A percentile compares a stretch with the other conserved stretches of the same genome.
phyloP scores from a whole-genome alignment of 768 basidiomycete species.

The Galerina sulciceps region DNA sequence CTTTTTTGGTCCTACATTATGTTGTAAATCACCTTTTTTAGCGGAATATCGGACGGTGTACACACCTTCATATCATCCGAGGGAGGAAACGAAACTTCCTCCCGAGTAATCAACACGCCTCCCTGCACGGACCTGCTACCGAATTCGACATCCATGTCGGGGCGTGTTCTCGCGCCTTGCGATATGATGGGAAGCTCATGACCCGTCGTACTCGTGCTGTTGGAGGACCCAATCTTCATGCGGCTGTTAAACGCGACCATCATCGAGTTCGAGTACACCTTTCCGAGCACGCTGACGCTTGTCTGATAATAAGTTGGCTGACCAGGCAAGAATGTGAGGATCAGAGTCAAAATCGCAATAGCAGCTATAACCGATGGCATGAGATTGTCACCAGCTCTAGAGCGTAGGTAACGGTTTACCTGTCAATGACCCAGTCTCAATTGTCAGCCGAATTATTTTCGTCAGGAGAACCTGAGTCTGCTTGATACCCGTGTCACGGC shows the following conservation, averaged over 20 bases:
- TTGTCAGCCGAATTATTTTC: conserved; percentile 6
- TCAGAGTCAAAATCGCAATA: conserved; percentile 12
- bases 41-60: neutral
- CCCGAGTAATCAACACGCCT: neutral
- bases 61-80: neutral
- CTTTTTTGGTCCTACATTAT: too few species aligned
- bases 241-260: conserved; percentile 18
- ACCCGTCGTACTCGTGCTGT: neutral
- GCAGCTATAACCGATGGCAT: neutral
- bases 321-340: conserved; percentile 12
- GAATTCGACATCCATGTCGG: neutral
- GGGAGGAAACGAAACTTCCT: neutral
- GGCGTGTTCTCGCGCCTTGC: neutral
- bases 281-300: conserved; percentile 9
- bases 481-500: conserved; percentile 3
- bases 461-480: conserved; percentile 9
- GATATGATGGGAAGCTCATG: neutral
- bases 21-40: too few species aligned
- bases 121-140: neutral
- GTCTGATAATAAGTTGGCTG: conserved; percentile 14
- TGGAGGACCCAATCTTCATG: conserved; percentile 1
- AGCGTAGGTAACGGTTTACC: conserved; percentile 10
- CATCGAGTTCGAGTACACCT: conserved; percentile 18
- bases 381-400: neutral
- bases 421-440: conserved; percentile 6